Base-by-base conservation (phyloP, 2,329 filamentous ascomycete genomes). In the Nemania bipapillata region DNA sequence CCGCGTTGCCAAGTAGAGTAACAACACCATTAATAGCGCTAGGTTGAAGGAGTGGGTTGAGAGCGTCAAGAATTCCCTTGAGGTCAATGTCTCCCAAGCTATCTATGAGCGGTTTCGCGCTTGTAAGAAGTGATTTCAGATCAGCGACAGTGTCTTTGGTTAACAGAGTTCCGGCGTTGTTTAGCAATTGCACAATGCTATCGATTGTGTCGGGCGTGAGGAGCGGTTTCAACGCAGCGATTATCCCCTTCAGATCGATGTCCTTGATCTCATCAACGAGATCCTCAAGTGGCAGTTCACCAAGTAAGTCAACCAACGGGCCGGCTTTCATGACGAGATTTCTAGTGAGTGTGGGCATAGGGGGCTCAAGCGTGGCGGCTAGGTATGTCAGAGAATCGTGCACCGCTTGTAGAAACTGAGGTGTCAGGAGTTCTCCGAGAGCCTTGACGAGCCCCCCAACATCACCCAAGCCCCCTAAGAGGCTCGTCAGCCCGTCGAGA, bases 351-450 rank as follows among this genome's bases (percentile, higher is more conserved):
- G 58, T 66, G 15, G 80, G 78, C 4, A 76, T 78, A 2, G 82
- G 82, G 1, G 81, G 80, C 45, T 74, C 69, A n/a, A 83, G 73
- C 0, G 80, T 80, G 6, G 74, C 72, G 7, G 78, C 77, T 7
- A 84, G 79, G 67, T 81, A 80, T 30, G 82, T 72, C 72, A 83
- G 79, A 24, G 80, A 79, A 75, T 83, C 81, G 58, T 81, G 80
- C 2, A 83, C 60, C 0, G 77, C 80, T 11, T 81, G 68, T 17
- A 84, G 71, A 62, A 84, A 83, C 53, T 83, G 79, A 1, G 77
- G 70, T 17, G 72, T 81, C 2, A 82, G 68, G 0, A 83, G 73
- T 17, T 74, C 60, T 17, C 73, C 58, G 7, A 81, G 59, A 15
- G 78, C 77, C 49, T 79, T 68, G n/a, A 79, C 68, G 53, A 75